Evolutionary conservation across 805 yeast species (phyloP), one percentile per base, ranked within the genome.

Genomic region (Wickerhamiella kurtzmanii): DNA sequence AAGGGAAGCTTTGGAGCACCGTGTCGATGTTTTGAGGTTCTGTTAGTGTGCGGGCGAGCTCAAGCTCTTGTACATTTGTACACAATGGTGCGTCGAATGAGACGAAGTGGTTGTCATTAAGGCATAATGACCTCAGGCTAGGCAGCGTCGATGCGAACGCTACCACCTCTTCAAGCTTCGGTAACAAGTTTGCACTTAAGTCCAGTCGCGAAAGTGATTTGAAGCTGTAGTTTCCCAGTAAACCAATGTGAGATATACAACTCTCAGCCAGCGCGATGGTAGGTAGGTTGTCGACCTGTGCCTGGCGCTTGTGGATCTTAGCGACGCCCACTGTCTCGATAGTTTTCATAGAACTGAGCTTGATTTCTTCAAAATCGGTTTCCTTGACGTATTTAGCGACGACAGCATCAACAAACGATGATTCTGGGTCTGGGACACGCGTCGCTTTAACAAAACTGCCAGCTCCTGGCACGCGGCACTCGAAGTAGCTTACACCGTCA

Each of bases 271-370:
- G 58, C 0, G 84, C 71, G 0, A 79, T 66, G 3, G 69, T 62
- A n/a, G 52, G 55, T 44, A 84, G 63, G 9, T 65, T 59, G 2
- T 51, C 53, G 37, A 77, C 69, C 48, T 79, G 63, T 1, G 71
- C 59, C 52, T 76, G 80, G 13, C 70, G 55, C n/a, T 54, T 43
- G 41, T 72, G 68, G 40, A 80, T 59, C 50, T 73, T 71, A 20
- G 75, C 80, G 56, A 83, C 78, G 0, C 95, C 95, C 48, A 67
- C 73, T 22, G 74, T 71, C 55, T 82, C 79, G 6, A 77, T 76
- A 4, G 53, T 51, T 58, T 85, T 85, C 1, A 65, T 47, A 0
- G 86, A 84, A 45, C 81, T 70, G 20, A 58, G 59, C 4, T 76
- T 57, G 16, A 66, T 64, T 6, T 62, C 56, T 2, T 55, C 52